Base-by-base conservation (phyloP, 2,329 filamentous ascomycete species). In the Ceratocystiopsis minuta region DNA sequence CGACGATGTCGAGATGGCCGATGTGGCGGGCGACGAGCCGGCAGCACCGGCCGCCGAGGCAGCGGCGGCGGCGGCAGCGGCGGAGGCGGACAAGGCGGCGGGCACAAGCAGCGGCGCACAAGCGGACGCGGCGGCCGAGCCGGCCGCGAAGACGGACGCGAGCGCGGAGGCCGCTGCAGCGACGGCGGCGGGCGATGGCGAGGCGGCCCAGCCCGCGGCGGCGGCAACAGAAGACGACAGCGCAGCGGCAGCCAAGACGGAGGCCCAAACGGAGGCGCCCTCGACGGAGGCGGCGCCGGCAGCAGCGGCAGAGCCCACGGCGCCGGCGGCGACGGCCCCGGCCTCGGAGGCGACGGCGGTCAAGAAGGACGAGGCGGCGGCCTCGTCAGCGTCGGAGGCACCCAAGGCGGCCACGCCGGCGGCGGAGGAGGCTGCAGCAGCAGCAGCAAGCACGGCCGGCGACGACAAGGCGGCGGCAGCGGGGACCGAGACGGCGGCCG, bases 371-470 rank as follows among this genome's bases (percentile, higher is more conserved):
- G 24, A 28, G 9, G 24, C 24, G 6, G 2, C 24, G 4, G n/a
- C n/a, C n/a, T 6, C 24, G 24, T 10, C 24, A 2, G 24, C 24
- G 5, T 10, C 24, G 24, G 24, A 35, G 11, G 6, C 34, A n/a
- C 10, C 14, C 16, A 37, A 18, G 31, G 17, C 3, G 20, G 16
- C 34, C 36, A 37, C 14, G 35, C 43, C 13, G 28, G 18, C 16
- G 34, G 6, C 31, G 34, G 11, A 31, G 31, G 17, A 10, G 16
- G 4, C 33, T 7, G 33, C 33, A 14, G 33, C 33, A 16, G 33
- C 34, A 17, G 16, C 16, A 37, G 36, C 42, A 28, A 51, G 3
- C 54, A 49, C 13, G 57, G 51, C 53, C 3, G 51, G 56, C 15
- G 53, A 51, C 10, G 39, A 37, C 36, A 37, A 40, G 34, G 24